Base-by-base conservation (phyloP, 805 yeast species). In the Saccharomyces mikatae region DNA sequence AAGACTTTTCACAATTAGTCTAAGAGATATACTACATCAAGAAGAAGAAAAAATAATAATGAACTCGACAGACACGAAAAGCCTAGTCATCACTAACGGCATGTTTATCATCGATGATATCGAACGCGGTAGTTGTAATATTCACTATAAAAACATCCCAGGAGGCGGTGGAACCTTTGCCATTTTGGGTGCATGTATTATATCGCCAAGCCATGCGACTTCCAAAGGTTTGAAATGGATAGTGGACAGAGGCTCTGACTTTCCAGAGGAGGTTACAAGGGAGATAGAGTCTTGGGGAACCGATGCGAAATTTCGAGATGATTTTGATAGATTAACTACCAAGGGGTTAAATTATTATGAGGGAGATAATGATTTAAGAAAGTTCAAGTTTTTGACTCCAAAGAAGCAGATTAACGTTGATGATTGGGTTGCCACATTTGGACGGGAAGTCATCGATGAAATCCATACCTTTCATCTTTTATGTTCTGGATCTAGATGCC, bases 121-220 rank as follows among this genome's bases (percentile, higher is more conserved):
- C 60, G 83, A 80, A 54, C 69, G 51, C 60, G 68, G 52, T 58
- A 71, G 58, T 51, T 71, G 54, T 53, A 75, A 59, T 58, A 55
- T 46, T 61, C 71, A 26, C 74, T 73, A 59, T 66, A 62, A 57
- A 68, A 56, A 87, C 65, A 76, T 91, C 6, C 75, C 88, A 49
- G 98, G 98, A 0, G 98, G 98, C 1, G 98, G 91, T 1, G 97
- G 96, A 0, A 80, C 92, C 0, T 91, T 79, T 67, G 90, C 90
- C 1, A 79, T 83, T 1, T 71, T 86, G 14, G 97, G 97, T 0
- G 83, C 89, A 0, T 72, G 91, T 26, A 73, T 87, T 50, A 73
- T 82, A 1, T 64, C 80, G 8, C 77, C 80, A 0, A 54, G 62
- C 0, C 58, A 57, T 0, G 55, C 67, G 22, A 71, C 80, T 0